Evolutionary conservation across 192 early-diverging fungal genomes (phyloP).

Genomic region (Umbelopsis vinacea): DNA sequence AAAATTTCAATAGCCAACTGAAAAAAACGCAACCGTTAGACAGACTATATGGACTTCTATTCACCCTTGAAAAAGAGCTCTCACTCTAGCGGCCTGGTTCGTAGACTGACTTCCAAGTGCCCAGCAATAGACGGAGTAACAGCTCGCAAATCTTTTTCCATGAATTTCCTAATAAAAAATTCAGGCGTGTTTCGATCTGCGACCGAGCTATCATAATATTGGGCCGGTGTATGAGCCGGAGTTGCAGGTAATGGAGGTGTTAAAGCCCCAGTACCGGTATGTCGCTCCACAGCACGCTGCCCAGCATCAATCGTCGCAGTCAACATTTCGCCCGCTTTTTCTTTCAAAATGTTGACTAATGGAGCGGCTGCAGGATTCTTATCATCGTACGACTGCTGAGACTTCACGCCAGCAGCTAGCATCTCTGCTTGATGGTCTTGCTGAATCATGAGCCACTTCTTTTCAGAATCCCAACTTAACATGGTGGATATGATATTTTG

Average conservation of each 20-base stretch:
- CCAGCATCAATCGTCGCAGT: conserved; percentile 29
- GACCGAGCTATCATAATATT: conserved; percentile 10
- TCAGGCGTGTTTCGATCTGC: conserved; percentile 57
- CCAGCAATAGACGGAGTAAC: conserved; percentile 51
- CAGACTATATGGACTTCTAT: no score
- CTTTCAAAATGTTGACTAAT: conserved; percentile 32
- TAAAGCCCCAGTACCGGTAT: not conserved
- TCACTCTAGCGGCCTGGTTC: conserved; percentile 60
- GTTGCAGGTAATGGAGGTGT: not conserved
- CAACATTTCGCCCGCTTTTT: conserved; percentile 36
- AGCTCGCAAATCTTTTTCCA: conserved; percentile 48
- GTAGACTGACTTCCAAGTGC: conserved; percentile 58
- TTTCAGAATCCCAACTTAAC: conserved; percentile 46
- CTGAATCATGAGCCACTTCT: conserved; percentile 61
- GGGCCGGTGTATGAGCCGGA: not conserved
- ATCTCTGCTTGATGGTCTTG: conserved; percentile 53
- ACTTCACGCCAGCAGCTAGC: conserved; percentile 26
- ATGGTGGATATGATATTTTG: conserved; percentile 46
- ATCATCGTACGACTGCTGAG: not conserved
- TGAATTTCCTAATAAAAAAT: conserved; percentile 55
- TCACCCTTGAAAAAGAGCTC: not conserved
- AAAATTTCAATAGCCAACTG: conserved; percentile 78
- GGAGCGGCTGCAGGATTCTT: conserved; percentile 13
- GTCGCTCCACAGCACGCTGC: conserved; percentile 24
- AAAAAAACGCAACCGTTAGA: not conserved